These are phyloP conservation scores for Fraxinus angustifolia DNA, from an alignment of 305 asterid genomes.

Conservation along the genomic window DNA sequence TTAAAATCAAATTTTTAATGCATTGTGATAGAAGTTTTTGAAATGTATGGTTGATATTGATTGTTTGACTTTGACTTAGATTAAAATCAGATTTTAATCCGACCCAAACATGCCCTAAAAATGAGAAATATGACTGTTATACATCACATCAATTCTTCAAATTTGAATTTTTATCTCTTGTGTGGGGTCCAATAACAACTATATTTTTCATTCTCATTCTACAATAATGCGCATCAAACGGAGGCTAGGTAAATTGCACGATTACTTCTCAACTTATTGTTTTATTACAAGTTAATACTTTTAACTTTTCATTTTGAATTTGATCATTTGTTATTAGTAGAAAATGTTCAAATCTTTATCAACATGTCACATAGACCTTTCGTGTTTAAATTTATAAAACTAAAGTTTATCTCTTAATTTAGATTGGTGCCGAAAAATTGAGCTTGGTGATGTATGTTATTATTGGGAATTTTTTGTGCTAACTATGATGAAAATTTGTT, in stretches of 20 bases:
- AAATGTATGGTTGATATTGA: too few relatives aligned
- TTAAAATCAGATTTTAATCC: too few relatives aligned
- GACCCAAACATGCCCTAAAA: too few relatives aligned
- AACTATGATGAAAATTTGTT: neutral
- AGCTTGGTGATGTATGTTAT: neutral
- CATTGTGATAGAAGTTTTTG: too few relatives aligned
- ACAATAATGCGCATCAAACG: too few relatives aligned
- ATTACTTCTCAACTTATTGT: neutral
- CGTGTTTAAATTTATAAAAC: neutral
- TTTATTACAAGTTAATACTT: neutral
- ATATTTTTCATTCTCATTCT: too few relatives aligned
- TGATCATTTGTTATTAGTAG: neutral
- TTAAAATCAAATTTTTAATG: too few relatives aligned
- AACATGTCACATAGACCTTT: neutral
- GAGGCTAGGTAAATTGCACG: neutral
- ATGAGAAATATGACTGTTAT: too few relatives aligned
- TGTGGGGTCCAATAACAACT: too few relatives aligned
- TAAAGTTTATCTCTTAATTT: neutral
- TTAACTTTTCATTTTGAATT: neutral
- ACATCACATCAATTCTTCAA: too few relatives aligned
- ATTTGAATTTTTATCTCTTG: too few relatives aligned
- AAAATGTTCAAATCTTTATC: neutral
- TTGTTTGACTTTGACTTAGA: too few relatives aligned
- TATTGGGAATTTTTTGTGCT: neutral
- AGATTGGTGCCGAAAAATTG: neutral